phyloP scores from a whole-genome alignment of 257 asterid genomes.

The Cynanchum wilfordii region DNA sequence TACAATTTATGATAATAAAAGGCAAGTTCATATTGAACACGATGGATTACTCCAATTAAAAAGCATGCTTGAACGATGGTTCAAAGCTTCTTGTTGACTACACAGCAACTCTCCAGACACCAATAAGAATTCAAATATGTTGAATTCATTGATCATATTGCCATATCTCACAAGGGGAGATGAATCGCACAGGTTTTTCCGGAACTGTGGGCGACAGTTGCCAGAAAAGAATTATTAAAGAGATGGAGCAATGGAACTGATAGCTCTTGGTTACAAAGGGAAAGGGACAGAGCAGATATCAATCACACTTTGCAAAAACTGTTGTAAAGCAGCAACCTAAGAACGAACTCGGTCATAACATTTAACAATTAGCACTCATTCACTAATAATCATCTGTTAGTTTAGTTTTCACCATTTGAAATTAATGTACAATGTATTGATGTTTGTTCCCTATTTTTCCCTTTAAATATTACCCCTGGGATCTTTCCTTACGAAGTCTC shows the following conservation, averaged over 20 bases:
- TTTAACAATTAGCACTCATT: background rate
- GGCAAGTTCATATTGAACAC: no score
- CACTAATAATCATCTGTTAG: background rate
- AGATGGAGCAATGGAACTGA: background rate
- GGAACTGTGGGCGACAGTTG: background rate
- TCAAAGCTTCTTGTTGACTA: no score
- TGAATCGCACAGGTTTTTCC: background rate
- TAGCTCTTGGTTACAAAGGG: background rate
- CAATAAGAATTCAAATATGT: no score
- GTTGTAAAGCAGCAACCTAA: background rate
- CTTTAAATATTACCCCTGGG: constrained; percentile 27
- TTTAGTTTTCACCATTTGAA: background rate
- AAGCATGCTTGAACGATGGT: no score
- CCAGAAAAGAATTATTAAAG: background rate
- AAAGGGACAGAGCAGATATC: background rate
- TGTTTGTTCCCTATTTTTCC: background rate
- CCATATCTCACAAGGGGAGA: background rate
- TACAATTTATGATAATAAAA: no score
- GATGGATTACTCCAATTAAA: no score
- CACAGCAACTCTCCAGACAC: no score
- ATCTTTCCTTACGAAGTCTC: constrained; percentile 57
- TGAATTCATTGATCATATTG: background rate
- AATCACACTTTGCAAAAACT: background rate
- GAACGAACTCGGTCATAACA: background rate
- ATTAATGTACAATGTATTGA: background rate